Conservation (phyloP, 1,284 basidiomycete species). For the Ustilago esculenta region DNA sequence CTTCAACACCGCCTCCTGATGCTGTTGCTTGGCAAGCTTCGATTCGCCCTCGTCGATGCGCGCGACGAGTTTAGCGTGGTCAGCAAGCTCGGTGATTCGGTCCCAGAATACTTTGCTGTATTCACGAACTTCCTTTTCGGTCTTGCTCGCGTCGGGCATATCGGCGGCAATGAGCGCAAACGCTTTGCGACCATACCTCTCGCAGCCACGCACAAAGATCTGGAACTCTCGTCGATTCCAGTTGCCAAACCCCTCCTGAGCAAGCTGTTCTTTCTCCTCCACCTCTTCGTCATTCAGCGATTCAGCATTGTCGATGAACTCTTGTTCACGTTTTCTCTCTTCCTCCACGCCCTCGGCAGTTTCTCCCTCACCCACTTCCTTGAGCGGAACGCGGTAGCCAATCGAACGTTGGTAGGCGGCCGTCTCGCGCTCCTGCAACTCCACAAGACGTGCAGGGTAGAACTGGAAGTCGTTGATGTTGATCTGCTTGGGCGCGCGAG, state of each 20-base stretch:
- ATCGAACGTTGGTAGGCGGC: slow-evolving; percentile 72
- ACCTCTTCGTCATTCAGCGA: slow-evolving; percentile 74
- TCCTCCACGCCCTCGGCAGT: slow-evolving; percentile 51
- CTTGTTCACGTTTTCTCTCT: slow-evolving; percentile 77
- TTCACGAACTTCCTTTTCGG: slow-evolving; percentile 78
- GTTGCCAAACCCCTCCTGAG: slow-evolving; percentile 52
- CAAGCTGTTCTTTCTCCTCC: slow-evolving; percentile 76
- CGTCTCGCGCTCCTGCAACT: slow-evolving; percentile 85
- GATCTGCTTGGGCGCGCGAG: slow-evolving; percentile 89
- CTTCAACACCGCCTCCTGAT: slow-evolving; percentile 54
- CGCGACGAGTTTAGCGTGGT: slow-evolving; percentile 53
- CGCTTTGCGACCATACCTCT: slow-evolving; percentile 84
- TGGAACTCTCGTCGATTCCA: slow-evolving; percentile 88
- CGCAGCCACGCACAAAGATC: slow-evolving; percentile 84
- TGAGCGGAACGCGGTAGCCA: slow-evolving; percentile 77
- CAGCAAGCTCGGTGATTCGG: slow-evolving; percentile 81
- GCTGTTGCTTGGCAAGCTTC: slow-evolving; percentile 57
- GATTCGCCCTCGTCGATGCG: slow-evolving; percentile 65
- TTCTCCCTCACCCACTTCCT: slow-evolving; percentile 73
- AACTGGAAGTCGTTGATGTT: slow-evolving; percentile 96
- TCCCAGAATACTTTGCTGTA: slow-evolving; percentile 90
- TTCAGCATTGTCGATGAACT: slow-evolving; percentile 75
- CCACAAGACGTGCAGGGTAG: slow-evolving; percentile 83
- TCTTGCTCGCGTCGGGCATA: slow-evolving; percentile 75
- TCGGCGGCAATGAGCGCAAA: slow-evolving; percentile 82